Evolutionary conservation across 2,329 filamentous ascomycete species (phyloP).

Genomic region (Ramularia endophylla): DNA sequence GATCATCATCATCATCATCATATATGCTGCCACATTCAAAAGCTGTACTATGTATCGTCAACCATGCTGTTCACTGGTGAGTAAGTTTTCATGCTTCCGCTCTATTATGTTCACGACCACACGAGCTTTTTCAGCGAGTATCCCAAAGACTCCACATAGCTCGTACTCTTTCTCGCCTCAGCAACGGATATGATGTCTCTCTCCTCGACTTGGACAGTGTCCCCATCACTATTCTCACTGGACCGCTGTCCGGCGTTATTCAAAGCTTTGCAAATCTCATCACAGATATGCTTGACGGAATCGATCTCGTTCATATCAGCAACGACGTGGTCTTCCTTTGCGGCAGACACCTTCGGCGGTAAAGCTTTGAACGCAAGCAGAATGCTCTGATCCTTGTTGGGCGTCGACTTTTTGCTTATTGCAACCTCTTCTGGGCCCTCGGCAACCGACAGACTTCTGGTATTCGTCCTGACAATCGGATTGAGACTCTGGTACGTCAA

Average conservation of each 20-base stretch:
- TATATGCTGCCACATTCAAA: too few species aligned
- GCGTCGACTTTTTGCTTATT: slow-evolving; percentile 15
- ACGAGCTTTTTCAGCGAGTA: slow-evolving; percentile 92
- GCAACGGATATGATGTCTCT: slow-evolving; percentile 73
- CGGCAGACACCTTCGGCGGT: slow-evolving; percentile 41
- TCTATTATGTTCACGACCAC: slow-evolving; percentile 61
- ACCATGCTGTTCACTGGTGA: too few species aligned
- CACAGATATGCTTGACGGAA: slow-evolving; percentile 59
- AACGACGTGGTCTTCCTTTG: slow-evolving; percentile 24
- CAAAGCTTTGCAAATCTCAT: slow-evolving; percentile 66
- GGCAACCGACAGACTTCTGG: slow-evolving; percentile 61
- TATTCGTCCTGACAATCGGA: slow-evolving; percentile 72
- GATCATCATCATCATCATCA: too few species aligned
- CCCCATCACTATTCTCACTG: slow-evolving; percentile 1
- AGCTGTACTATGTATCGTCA: too few species aligned
- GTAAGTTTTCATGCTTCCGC: too few species aligned
- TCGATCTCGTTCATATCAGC: slow-evolving; percentile 44
- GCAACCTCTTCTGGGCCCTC: slow-evolving; percentile 40
- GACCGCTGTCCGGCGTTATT: slow-evolving; percentile 32
- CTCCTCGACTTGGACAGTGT: slow-evolving; percentile 42
- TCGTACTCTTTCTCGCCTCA: slow-evolving; percentile 82
- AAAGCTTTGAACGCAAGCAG: slow-evolving; percentile 54
- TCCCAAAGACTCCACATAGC: slow-evolving; percentile 77
- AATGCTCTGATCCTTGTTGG: slow-evolving; percentile 22
- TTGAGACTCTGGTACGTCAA: slow-evolving; percentile 66